phyloP scores from a whole-genome alignment of 2,329 filamentous ascomycete species.

The Nothophaeocryptopus gaeumannii region DNA sequence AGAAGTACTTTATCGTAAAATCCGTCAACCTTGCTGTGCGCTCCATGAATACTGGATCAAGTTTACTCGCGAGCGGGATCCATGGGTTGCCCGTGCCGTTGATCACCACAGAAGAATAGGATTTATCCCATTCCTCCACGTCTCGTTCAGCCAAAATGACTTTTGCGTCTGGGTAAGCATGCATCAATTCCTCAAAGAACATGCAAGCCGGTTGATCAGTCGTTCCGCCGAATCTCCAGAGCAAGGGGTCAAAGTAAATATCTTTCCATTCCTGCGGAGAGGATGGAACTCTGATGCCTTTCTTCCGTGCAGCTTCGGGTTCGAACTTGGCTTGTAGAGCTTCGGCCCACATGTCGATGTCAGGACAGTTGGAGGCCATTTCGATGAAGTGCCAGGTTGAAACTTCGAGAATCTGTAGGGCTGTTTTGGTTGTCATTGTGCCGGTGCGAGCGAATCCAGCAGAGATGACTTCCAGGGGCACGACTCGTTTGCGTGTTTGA shows the following conservation, averaged over 20 bases:
- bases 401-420: conserved; percentile 21
- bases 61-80: conserved; percentile 13
- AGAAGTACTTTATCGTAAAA: not conserved
- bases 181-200: conserved; percentile 20
- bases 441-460: conserved; percentile 26
- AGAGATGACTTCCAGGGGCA: conserved; percentile 25
- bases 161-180: conserved; percentile 14
- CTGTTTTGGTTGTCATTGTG: conserved; percentile 23
- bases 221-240: conserved; percentile 53
- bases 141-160: conserved; percentile 56
- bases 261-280: conserved; percentile 17
- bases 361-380: conserved; percentile 51
- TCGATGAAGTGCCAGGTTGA: conserved; percentile 25
- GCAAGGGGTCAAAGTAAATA: conserved; percentile 54
- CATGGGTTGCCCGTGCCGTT: not conserved
- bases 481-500: too few species aligned
- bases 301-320: conserved; percentile 45
- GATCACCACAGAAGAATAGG: not conserved
- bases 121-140: conserved; percentile 29
- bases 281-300: conserved; percentile 32
- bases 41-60: conserved; percentile 1
- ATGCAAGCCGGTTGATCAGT: conserved; percentile 16
- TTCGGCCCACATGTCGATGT: conserved; percentile 65
- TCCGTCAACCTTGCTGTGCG: not conserved
- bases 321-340: conserved; percentile 55